Percentiles rank a stretch among this genome's conserved stretches.
phyloP scores from a whole-genome alignment of 2,329 filamentous ascomycete species.

The Talaromyces sp. region DNA sequence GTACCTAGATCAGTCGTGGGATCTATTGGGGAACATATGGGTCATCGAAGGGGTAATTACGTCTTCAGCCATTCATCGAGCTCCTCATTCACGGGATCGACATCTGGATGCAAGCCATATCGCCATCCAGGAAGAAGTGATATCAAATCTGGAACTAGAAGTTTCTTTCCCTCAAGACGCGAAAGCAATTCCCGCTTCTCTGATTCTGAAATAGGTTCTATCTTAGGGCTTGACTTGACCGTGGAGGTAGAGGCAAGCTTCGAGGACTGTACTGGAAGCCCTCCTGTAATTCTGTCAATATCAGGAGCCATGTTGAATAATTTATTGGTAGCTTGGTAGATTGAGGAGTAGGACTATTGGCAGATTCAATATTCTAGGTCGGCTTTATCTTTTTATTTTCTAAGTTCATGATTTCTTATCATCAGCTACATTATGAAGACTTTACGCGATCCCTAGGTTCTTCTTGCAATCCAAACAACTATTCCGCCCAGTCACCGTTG shows the following conservation, averaged over 20 bases:
- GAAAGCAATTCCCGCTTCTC: slow-evolving; percentile 1
- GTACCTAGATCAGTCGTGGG: neutral
- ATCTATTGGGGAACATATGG: neutral
- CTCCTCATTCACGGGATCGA: slow-evolving; percentile 4
- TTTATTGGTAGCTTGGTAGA: neutral
- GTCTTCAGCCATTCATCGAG: slow-evolving; percentile 1
- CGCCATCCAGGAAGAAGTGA: slow-evolving; percentile 7
- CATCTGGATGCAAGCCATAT: slow-evolving; percentile 5
- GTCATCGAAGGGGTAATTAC: neutral
- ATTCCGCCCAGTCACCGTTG: neutral
- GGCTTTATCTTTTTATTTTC: neutral
- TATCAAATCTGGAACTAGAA: slow-evolving; percentile 6
- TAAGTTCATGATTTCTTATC: neutral
- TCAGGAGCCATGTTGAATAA: neutral
- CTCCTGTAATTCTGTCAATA: neutral
- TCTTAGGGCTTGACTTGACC: neutral
- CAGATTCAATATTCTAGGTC: neutral
- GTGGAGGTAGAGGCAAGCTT: neutral
- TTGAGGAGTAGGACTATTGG: neutral
- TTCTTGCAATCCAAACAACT: neutral
- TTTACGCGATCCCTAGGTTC: neutral
- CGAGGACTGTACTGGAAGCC: neutral
- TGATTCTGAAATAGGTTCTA: neutral
- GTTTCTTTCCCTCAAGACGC: neutral
- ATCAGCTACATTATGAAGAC: neutral